phyloP scores from a whole-genome alignment of 164 flowering plant genomes.

The Chimonanthus praecox region DNA sequence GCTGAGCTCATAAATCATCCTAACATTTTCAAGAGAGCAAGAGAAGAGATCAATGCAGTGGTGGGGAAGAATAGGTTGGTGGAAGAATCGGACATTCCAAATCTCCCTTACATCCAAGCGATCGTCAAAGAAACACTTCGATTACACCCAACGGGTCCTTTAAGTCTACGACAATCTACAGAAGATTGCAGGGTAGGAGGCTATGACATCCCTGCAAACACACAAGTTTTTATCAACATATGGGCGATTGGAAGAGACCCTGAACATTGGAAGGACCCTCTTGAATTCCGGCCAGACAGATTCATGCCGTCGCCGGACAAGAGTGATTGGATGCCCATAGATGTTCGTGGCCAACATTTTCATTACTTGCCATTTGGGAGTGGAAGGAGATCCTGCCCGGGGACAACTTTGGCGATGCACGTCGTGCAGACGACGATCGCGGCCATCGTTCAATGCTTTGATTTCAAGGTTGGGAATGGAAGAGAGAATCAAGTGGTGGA shows the following conservation, averaged over 20 bases:
- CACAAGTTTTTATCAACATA: conserved; percentile 35
- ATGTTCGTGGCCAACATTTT: conserved; percentile 39
- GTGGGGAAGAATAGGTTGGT: conserved; percentile 34
- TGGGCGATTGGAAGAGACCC: conserved; percentile 67
- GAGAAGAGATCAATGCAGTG: conserved; percentile 31
- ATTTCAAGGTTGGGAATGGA: conserved; percentile 29
- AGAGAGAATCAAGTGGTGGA: conserved; percentile 15
- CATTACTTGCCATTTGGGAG: conserved; percentile 47
- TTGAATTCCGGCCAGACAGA: conserved; percentile 54
- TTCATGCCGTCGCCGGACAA: conserved; percentile 23
- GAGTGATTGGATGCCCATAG: conserved; percentile 10
- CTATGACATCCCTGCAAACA: conserved; percentile 40
- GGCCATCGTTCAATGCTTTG: conserved; percentile 47
- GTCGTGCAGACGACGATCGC: conserved; percentile 30
- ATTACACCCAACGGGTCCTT: conserved; percentile 52
- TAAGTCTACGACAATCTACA: conserved; percentile 27
- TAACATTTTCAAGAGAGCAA: conserved; percentile 22
- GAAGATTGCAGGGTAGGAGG: conserved; percentile 33
- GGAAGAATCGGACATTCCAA: conserved; percentile 32
- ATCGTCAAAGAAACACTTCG: conserved; percentile 49
- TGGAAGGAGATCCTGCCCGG: conserved; percentile 57
- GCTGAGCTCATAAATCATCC: conserved; percentile 45
- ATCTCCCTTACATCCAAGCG: conserved; percentile 43
- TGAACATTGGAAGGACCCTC: conserved; percentile 43
- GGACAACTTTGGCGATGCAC: conserved; percentile 29